Conservation (phyloP, 805 yeast genomes). For the Wickerhamiella sorbophila region DNA sequence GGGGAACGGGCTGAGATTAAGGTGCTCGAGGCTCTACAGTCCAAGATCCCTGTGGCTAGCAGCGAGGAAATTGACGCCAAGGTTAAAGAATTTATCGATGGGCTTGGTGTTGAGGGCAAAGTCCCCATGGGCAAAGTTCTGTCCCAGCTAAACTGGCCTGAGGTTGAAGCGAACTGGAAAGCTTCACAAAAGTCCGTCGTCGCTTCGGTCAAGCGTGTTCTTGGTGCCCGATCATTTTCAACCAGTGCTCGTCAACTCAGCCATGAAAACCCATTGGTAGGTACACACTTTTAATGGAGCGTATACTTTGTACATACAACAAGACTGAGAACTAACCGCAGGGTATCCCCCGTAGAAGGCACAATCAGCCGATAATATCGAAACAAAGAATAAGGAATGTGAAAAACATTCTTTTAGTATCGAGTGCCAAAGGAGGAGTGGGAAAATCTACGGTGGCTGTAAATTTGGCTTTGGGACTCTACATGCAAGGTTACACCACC, state of each 20-base stretch:
- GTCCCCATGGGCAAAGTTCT: conserved; percentile 15
- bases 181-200: conserved; percentile 21
- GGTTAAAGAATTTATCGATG: conserved; percentile 18
- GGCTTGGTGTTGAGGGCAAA: conserved; percentile 11
- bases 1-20: conserved; percentile 35
- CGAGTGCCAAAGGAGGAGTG: conserved; percentile 73
- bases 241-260: conserved; percentile 12
- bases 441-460: conserved; percentile 62
- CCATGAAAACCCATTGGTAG: conserved; percentile 43
- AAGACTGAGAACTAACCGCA: conserved; percentile 16
- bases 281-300: conserved; percentile 18
- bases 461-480: conserved; percentile 52
- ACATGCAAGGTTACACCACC: conserved; percentile 37
- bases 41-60: conserved; percentile 35
- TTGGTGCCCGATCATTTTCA: conserved; percentile 18
- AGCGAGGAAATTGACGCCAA: conserved; percentile 30
- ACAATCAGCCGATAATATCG: conserved; percentile 4
- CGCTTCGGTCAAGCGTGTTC: conserved; percentile 14
- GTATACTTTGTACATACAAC: not conserved
- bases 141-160: conserved; percentile 16
- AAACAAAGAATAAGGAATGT: conserved; percentile 44
- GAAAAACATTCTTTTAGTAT: conserved; percentile 44
- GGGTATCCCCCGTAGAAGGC: conserved; percentile 30
- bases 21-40: conserved; percentile 30
- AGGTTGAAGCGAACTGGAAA: conserved; percentile 22